Conservation (phyloP, 768 basidiomycete species). For the Lactarius quietus region DNA sequence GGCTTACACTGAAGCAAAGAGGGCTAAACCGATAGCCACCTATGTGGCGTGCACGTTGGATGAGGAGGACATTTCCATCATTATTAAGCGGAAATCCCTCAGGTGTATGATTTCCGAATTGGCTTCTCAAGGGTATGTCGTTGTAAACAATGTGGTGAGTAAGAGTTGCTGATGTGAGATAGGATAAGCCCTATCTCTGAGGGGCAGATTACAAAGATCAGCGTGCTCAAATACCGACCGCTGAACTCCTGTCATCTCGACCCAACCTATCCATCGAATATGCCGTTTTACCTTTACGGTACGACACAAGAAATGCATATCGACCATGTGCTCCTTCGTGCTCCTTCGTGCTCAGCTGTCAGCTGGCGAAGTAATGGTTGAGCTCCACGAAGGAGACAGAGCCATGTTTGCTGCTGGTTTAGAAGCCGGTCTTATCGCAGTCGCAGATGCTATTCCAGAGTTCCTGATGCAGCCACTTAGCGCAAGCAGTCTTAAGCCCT, state of each 20-base stretch:
- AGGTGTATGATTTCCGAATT: constrained; percentile 20
- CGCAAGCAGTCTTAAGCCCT: neutral
- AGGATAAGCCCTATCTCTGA: constrained; percentile 19
- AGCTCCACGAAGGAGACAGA: constrained; percentile 15
- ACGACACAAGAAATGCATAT: constrained; percentile 32
- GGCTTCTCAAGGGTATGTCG: constrained; percentile 16
- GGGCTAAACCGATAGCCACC: constrained; percentile 22
- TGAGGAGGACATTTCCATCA: constrained; percentile 18
- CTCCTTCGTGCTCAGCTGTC: constrained; percentile 29
- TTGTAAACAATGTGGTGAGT: neutral
- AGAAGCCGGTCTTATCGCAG: constrained; percentile 21
- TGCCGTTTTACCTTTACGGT: constrained; percentile 45
- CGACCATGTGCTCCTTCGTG: constrained; percentile 34
- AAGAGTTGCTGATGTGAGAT: neutral
- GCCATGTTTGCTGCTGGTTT: constrained; percentile 16
- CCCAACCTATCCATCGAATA: constrained; percentile 31
- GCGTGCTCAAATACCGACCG: constrained; percentile 33
- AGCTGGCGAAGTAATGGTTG: constrained; percentile 22
- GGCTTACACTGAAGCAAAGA: constrained; percentile 25
- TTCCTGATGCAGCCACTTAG: constrained; percentile 27
- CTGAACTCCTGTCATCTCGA: constrained; percentile 33
- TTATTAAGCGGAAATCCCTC: constrained; percentile 12
- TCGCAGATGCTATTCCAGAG: constrained; percentile 25
- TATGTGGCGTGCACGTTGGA: constrained; percentile 28
- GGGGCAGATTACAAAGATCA: constrained; percentile 30